Percentiles rank a stretch among this genome's conserved stretches.
Conservation (phyloP, 352 stramenopile genomes). For the Albugo laibachii region DNA sequence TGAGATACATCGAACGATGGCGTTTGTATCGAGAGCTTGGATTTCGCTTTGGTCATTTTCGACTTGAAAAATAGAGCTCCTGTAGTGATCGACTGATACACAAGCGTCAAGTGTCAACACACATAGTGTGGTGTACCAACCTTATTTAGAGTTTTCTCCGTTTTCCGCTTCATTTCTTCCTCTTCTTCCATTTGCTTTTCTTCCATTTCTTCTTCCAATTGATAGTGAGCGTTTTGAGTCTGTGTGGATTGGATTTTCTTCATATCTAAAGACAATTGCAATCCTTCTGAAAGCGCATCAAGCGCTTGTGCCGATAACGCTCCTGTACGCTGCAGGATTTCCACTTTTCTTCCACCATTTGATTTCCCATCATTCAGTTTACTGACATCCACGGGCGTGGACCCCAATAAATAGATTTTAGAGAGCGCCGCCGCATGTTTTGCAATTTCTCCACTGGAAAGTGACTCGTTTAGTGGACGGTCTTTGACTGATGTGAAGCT, state of each 20-base stretch:
- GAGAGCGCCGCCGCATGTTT: constrained; percentile 51
- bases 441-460: constrained; percentile 16
- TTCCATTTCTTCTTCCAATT: constrained; percentile 55
- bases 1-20: no score
- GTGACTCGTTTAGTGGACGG: no score
- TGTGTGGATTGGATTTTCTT: constrained; percentile 5
- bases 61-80: no score
- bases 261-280: constrained; percentile 29
- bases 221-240: constrained; percentile 15
- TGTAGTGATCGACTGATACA: no score
- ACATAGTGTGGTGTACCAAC: no score
- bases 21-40: no score
- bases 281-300: constrained; percentile 48
- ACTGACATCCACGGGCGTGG: constrained; percentile 55
- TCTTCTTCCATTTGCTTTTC: constrained; percentile 79
- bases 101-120: no score
- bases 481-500: no score
- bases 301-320: constrained; percentile 55
- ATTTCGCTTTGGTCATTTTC: no score
- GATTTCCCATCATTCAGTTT: constrained; percentile 19
- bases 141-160: constrained; percentile 18
- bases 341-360: constrained; percentile 21
- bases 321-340: constrained; percentile 47
- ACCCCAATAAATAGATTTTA: constrained; percentile 71
- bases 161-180: constrained; percentile 67